Evolutionary conservation across 2,329 filamentous ascomycete species (phyloP), one percentile per base, ranked within the genome.

Genomic region (Madurella mycetomatis): DNA sequence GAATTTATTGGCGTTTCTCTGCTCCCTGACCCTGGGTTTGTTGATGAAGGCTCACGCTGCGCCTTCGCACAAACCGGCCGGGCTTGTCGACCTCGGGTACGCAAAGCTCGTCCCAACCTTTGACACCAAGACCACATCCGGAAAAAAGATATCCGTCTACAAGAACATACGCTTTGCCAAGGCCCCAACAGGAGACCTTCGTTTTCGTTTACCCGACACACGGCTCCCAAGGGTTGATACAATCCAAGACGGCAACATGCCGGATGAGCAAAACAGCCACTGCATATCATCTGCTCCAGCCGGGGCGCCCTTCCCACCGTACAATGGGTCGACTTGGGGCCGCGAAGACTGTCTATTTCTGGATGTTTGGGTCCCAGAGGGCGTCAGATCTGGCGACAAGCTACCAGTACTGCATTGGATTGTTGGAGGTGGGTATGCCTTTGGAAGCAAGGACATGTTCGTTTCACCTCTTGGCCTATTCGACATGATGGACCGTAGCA

Each of bases 141-240:
- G 60, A n/a, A 49, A 49, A 8, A 49, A 53, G 5, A 47, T 64
- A 2, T 43, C 55, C n/a, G 42, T 64, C 9, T 65, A 64, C 56
- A 64, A 64, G 15, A 64, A 64, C 51, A 64, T 65, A 32, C 62
- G 62, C 37, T 64, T 64, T 41, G 63, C 61, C 16, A 61, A 60
- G 9, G 54, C 17, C 61, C 62, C 9, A 62, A 51, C 8, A 61
- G 62, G n/a, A 47, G 25, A 63, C 16, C 51, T 65, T 8, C 60
- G 63, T 12, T 64, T 64, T 51, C 62, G 62, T 13, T 42, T 41
- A 16, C 57, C 62, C 3, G 50, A 62, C 47, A 60, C 57, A 1
- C 16, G 49, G 15, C 47, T 64, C 1, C 41, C 55, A 9, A 25
- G 25, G 5, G 41, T 56, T 5, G 16, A 47, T 12, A 57, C 51